Conservation (phyloP, 1,139 yeast genomes). For the Casaregolazyma lundiana region DNA sequence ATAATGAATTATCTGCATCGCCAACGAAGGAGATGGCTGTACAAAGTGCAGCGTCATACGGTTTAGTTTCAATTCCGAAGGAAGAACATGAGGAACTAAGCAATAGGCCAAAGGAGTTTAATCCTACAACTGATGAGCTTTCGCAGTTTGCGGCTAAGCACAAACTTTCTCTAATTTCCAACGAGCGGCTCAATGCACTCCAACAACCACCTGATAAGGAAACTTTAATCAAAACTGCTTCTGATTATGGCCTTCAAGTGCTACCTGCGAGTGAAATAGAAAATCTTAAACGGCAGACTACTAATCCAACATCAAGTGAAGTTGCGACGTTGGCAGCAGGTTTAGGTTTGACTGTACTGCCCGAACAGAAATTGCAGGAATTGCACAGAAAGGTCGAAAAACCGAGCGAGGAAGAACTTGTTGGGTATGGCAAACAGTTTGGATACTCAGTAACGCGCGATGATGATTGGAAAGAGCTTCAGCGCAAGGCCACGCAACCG, state of each 20-base stretch:
- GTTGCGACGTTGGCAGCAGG: conserved; percentile 22
- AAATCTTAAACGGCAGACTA: conserved; percentile 21
- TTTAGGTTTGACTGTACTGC: conserved; percentile 25
- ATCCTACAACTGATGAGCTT: conserved; percentile 24
- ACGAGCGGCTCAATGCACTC: conserved; percentile 24
- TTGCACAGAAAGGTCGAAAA: conserved; percentile 25
- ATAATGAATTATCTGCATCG: conserved; percentile 17
- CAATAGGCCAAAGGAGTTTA: conserved; percentile 25
- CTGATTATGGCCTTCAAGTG: conserved; percentile 31
- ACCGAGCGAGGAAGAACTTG: conserved; percentile 24
- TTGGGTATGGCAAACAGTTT: conserved; percentile 13
- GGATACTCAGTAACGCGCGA: conserved; percentile 18
- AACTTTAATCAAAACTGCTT: conserved; percentile 16
- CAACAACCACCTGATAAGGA: conserved; percentile 17
- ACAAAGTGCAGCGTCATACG: conserved; percentile 17
- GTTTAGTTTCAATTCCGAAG: conserved; percentile 24
- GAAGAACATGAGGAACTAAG: conserved; percentile 26
- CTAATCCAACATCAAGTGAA: conserved; percentile 25
- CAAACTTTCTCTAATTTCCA: conserved; percentile 30
- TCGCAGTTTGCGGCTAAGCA: conserved; percentile 23
- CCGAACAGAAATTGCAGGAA: conserved; percentile 25
- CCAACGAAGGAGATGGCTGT: conserved; percentile 22
- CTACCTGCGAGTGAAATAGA: conserved; percentile 32
- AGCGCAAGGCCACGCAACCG: conserved; percentile 26
- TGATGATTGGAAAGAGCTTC: conserved; percentile 13